Conservation (phyloP, 2,329 filamentous ascomycete genomes). For the Arachnomyces sp. region DNA sequence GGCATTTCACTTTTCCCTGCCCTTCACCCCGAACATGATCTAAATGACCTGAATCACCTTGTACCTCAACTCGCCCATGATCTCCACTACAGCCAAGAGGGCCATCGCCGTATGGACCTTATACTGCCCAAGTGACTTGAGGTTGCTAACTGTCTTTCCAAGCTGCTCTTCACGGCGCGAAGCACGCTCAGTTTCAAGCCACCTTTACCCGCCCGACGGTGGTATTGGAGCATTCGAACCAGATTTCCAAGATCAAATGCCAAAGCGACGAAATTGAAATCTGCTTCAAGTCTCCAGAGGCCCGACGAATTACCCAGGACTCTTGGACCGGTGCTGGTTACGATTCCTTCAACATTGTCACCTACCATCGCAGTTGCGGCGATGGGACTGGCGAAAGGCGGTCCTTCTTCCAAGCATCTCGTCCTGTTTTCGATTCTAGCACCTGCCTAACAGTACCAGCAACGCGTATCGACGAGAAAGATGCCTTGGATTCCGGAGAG, state of each 20-base stretch:
- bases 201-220: slow-evolving; percentile 2
- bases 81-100: slow-evolving; percentile 6
- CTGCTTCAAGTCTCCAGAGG: slow-evolving; percentile 3
- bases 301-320: not conserved
- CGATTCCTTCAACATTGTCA: not conserved
- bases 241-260: slow-evolving; percentile 1
- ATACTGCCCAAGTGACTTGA: too few relatives aligned
- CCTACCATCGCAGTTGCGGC: slow-evolving; percentile 4
- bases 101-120: slow-evolving; percentile 5
- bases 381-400: slow-evolving; percentile 1
- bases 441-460: too few relatives aligned
- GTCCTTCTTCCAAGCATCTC: slow-evolving; percentile 1
- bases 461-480: slow-evolving; percentile 4
- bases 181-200: slow-evolving; percentile 1
- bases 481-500: slow-evolving; percentile 2
- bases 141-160: too few relatives aligned
- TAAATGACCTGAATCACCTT: slow-evolving; percentile 1
- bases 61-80: not conserved
- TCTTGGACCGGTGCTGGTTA: not conserved
- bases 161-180: slow-evolving; percentile 5
- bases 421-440: not conserved
- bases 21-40: not conserved
- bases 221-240: slow-evolving; percentile 3
- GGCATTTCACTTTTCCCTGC: slow-evolving; percentile 1
- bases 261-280: slow-evolving; percentile 2